phyloP scores from a whole-genome alignment of 495 filamentous ascomycete species.

The Daldinia childiae region DNA sequence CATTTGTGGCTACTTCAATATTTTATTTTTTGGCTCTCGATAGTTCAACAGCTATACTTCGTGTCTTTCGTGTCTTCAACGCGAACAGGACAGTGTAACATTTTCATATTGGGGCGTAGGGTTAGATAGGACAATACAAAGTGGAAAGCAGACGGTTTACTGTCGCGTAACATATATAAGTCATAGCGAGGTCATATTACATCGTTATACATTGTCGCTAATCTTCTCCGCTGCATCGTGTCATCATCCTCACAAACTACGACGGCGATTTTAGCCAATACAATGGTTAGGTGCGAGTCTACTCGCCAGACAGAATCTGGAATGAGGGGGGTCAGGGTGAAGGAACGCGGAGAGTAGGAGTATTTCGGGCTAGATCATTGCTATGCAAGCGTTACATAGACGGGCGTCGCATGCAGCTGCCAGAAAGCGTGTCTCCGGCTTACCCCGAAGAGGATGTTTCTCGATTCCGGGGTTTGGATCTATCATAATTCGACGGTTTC shows the following conservation, averaged over 20 bases:
- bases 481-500: conserved; percentile 38
- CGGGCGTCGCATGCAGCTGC: conserved; percentile 39
- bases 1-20: conserved; percentile 11
- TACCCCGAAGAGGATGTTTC: conserved; percentile 26
- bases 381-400: conserved; percentile 25
- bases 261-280: conserved; percentile 21
- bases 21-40: background rate
- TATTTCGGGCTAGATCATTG: conserved; percentile 33
- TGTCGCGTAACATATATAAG: background rate
- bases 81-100: background rate
- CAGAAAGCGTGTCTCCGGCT: conserved; percentile 40
- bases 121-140: background rate
- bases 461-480: conserved; percentile 41
- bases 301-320: conserved; percentile 13
- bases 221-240: conserved; percentile 27
- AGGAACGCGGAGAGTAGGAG: conserved; percentile 20
- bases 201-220: conserved; percentile 34
- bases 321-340: conserved; percentile 22
- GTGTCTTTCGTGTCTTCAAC: background rate
- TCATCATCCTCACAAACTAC: conserved; percentile 28
- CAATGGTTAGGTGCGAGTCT: background rate
- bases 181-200: conserved; percentile 23
- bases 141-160: background rate
- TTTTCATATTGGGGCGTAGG: background rate
- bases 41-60: background rate